Percentiles rank a stretch among this genome's conserved stretches.
Evolutionary conservation across 1,284 basidiomycete genomes (phyloP).

Genomic region (Termitomyces sp.): DNA sequence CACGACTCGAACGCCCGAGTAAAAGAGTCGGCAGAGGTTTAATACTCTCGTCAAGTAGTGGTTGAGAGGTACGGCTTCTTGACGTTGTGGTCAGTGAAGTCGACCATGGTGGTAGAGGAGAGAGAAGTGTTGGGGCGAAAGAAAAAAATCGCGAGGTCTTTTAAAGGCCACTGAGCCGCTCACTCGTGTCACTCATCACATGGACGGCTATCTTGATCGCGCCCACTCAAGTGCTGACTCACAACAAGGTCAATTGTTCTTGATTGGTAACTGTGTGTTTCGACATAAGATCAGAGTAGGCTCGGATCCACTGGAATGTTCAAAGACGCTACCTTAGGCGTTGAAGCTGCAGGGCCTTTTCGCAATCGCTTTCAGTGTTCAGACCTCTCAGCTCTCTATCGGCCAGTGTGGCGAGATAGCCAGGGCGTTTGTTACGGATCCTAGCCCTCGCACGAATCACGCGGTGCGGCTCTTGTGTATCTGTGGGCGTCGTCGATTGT

Average conservation of each 20-base stretch:
- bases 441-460: neutral
- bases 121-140: neutral
- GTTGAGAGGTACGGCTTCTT: neutral
- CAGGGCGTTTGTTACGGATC: neutral
- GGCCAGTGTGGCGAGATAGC: neutral
- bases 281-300: neutral
- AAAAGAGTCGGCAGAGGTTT: neutral
- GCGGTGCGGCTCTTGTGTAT: neutral
- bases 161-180: neutral
- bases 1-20: neutral
- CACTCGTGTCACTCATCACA: neutral
- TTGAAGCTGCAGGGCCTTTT: neutral
- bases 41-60: neutral
- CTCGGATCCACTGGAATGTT: neutral
- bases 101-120: neutral
- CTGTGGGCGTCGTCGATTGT: neutral
- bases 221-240: neutral
- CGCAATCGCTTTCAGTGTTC: neutral
- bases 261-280: neutral
- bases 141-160: neutral
- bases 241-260: neutral
- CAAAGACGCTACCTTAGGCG: neutral
- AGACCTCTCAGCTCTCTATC: neutral
- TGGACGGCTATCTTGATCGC: neutral
- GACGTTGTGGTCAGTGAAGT: neutral